Base-by-base conservation (phyloP, 306 rosid species). In the Spatholobus suberectus region DNA sequence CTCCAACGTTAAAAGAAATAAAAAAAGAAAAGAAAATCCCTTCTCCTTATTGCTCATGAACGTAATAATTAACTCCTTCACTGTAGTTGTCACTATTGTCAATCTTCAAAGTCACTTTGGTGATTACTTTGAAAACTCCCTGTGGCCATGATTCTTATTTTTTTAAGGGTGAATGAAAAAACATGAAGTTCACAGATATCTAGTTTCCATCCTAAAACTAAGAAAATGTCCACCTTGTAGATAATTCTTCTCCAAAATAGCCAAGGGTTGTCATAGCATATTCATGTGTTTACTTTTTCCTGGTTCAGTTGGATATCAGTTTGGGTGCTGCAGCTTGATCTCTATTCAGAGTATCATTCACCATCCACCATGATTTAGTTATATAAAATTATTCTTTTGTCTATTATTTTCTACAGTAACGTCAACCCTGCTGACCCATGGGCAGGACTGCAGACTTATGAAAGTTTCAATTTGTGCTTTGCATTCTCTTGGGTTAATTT, bases 211-310 rank as follows among this genome's bases (percentile, higher is more conserved):
- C 58, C 82, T 34, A 9, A 26, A 75, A 47, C 58, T 35, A 76
- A 59, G 70, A 67, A 62, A 75, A 44, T 69, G 41, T 24, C 46
- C 65, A 70, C 26, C 32, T 76, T 70, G 54, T 73, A 73, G 46
- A 65, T 18, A 26, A 18, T 66, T 74, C 37, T 34, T 65, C 57
- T 41, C 8, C 2, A 40, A 29, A 12, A 58, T 8, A 41, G 37
- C 35, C 7, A 54, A 6, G 49, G 20, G 29, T 32, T 80, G 7
- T 81, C 24, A 46, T 59, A 38, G 32, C 38, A 8, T 34, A 21
- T 81, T 44, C 18, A 38, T 79, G 34, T 49, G 24, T 44, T 78
- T 66, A 68, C 34, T 27, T 54, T 65, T 38, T 58, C 4, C 41
- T 35, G 55, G 59, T 77, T 46, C 12, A 58, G 67, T 55, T 44